Base-by-base conservation (phyloP, 2,329 filamentous ascomycete genomes). In the Grosmannia penicillata region DNA sequence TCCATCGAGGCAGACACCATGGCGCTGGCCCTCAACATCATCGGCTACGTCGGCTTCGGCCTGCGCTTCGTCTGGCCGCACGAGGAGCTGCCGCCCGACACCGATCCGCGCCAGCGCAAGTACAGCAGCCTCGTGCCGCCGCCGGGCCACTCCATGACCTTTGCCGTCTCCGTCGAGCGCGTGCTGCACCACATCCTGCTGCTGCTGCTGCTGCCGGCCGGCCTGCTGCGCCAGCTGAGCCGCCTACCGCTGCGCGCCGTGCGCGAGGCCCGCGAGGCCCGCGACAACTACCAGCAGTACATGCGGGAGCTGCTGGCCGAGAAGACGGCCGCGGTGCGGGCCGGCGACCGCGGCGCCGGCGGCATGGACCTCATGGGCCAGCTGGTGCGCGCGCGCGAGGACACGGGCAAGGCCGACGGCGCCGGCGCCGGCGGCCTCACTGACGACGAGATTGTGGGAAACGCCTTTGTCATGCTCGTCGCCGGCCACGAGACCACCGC, bases 401-500 rank as follows among this genome's bases (percentile, higher is more conserved):
- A 17, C 10, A 15, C 31, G 41, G 17, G 48, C 25, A 46, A 23
- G 21, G n/a, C n/a, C 30, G 21, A n/a, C 15, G 38, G 40, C 17
- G 36, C 29, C 31, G 39, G 50, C 18, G 26, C 15, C 2, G 13
- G 11, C 0, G 37, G 56, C 15, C 55, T 80, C n/a, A 64, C 58
- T 6, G 70, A 76, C 45, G 65, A 66, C 5, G 79, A 86, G 39
- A 78, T 87, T 42, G 59, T 82, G 22, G 79, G 80, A 36, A 86
- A 86, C 51, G 74, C 79, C 17, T 79, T 78, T 45, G 62, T 78
- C 48, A 73, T 76, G 56, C 65, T 72, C 43, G 63, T 87, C 2
- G 82, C 83, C 1, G 83, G 83, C 11, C 82, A 91, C 56, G 83
- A 91, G 56, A 87, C 82, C 2, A 81, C 81, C 2, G 82, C 82